phyloP scores from a whole-genome alignment of 1,139 yeast genomes.

The Geotrichum armillariae region DNA sequence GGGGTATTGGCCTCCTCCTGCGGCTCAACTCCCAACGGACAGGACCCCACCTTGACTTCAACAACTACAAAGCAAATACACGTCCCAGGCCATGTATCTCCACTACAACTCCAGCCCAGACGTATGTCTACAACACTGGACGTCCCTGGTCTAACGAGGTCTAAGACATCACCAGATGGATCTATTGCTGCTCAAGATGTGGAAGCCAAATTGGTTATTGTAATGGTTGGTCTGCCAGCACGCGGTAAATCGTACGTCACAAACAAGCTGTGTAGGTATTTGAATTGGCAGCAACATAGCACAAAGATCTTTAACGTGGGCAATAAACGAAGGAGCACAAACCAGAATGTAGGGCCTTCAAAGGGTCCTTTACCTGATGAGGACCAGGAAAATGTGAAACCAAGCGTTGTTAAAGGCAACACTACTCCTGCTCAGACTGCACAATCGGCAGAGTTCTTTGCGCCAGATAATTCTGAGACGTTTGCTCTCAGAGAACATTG shows the following conservation, averaged over 20 bases:
- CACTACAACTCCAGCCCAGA: slow-evolving; percentile 18
- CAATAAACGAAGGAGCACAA: slow-evolving; percentile 78
- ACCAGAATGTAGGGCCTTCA: slow-evolving; percentile 67
- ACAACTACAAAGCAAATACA: background rate
- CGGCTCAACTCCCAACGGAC: slow-evolving; percentile 9
- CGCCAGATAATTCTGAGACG: slow-evolving; percentile 71
- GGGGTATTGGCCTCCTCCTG: background rate
- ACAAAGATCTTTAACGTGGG: slow-evolving; percentile 93
- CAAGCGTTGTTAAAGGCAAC: background rate
- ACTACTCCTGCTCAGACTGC: slow-evolving; percentile 19
- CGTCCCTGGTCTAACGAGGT: slow-evolving; percentile 89
- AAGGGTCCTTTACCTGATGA: slow-evolving; percentile 68
- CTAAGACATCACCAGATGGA: slow-evolving; percentile 83
- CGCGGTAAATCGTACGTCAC: slow-evolving; percentile 92
- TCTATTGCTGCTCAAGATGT: slow-evolving; percentile 68
- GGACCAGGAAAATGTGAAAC: slow-evolving; percentile 1
- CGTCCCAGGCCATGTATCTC: background rate
- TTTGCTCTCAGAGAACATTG: slow-evolving; percentile 79
- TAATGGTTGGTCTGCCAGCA: slow-evolving; percentile 94
- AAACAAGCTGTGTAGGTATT: slow-evolving; percentile 79
- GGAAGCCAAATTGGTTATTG: slow-evolving; percentile 83
- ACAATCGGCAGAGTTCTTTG: slow-evolving; percentile 74
- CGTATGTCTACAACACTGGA: slow-evolving; percentile 75
- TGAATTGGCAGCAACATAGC: slow-evolving; percentile 91
- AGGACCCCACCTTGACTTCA: background rate